Evolutionary conservation across 2,329 filamentous ascomycete genomes (phyloP), one percentile per base, ranked within the genome.

Genomic region (Blumeriella jaapii): DNA sequence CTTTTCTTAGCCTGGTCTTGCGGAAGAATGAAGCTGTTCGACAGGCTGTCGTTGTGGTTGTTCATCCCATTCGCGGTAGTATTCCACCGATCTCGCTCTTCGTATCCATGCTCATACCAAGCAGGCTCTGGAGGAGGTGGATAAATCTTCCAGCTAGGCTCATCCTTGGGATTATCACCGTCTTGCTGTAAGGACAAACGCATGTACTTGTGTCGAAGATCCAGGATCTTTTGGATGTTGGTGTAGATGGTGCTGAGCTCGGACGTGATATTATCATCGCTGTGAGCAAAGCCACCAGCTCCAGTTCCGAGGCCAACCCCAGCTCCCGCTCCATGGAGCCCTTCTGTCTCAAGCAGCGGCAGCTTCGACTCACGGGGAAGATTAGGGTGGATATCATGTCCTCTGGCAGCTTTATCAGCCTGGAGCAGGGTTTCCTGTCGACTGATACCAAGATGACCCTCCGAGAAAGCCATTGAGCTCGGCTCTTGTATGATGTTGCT

Each of bases 41-140:
- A 55, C 45, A 59, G 52, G 47, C 68, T 71, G 41, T 64, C 69
- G 30, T 51, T 58, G 45, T 68, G 48, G 45, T 67, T 71, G 43
- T 64, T 64, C 31, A 46, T 55, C 10, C 46, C 51, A 44, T 45
- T 49, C 12, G 46, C 38, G 12, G 27, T 36, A 28, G 36, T 41
- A n/a, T 40, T 38, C 17, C 38, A 33, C 27, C 50, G 43, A 27
- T 42, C 46, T 12, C 25, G 25, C 12, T 29, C 32, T 8, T 28
- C 32, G 12, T 29, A 34, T 12, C 32, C 32, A 25, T 55, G 70
- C 41, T 74, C 74, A 40, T 78, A 70, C 89, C 91, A 96, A 2
- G 84, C 83, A 11, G 91, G 91, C 51, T 93, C 83, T 5, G 89
- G 91, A 4, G 87, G 87, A 10, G 83, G 76, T 7, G 91, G 91